A percentile compares a stretch with the other conserved stretches of the same genome.
Evolutionary conservation across 257 asterid genomes (phyloP).

Genomic region (Solanum stenotomum): DNA sequence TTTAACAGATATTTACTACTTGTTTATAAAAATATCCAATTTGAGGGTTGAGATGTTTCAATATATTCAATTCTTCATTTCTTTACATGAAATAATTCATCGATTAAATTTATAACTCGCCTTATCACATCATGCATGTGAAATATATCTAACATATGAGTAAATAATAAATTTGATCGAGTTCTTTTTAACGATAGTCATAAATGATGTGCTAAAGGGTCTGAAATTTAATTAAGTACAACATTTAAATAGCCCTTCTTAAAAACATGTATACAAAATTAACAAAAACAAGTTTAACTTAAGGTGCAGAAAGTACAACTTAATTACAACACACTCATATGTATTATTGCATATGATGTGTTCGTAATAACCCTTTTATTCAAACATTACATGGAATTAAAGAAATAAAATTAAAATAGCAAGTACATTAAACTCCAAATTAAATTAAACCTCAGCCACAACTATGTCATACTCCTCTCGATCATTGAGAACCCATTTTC

Average conservation of each 20-base stretch:
- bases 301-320: neutral
- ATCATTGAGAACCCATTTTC: constrained; percentile 62
- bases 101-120: neutral
- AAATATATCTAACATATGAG: neutral
- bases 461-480: constrained; percentile 15
- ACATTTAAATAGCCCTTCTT: neutral
- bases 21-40: neutral
- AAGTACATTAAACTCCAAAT: neutral
- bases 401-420: neutral
- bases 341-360: neutral
- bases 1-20: neutral
- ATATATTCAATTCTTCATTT: neutral
- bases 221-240: neutral
- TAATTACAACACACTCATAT: neutral
- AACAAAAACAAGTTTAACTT: neutral
- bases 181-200: neutral
- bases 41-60: neutral
- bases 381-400: neutral
- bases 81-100: neutral
- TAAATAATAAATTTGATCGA: neutral
- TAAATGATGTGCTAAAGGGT: neutral
- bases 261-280: too few species aligned
- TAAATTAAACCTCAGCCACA: neutral
- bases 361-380: neutral
- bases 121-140: neutral